Evolutionary conservation across 2,329 filamentous ascomycete species (phyloP), one percentile per base, ranked within the genome.

Genomic region (Fusarium oligoseptatum): DNA sequence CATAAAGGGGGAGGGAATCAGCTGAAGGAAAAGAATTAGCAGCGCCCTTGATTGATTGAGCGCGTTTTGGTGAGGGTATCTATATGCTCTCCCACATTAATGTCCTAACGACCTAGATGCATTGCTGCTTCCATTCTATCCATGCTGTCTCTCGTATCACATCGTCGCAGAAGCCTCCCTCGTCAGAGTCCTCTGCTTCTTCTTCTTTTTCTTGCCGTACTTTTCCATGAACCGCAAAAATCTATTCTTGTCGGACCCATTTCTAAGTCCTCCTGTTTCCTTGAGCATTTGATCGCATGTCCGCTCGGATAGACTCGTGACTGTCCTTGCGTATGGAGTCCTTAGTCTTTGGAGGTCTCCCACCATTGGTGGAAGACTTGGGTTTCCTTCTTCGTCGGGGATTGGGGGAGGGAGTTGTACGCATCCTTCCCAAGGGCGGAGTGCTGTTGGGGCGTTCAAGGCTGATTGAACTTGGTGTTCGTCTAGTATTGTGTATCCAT

Each of bases 381-480:
- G n/a, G 2, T 60, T 57, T 8, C 73, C 78, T 8, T 65, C 17
- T 6, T 50, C 36, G n/a, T 77, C 72, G 3, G 75, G n/a, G 2
- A 69, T 48, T 0, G 80, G 79, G 1, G 77, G 74, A 3, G 80
- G 79, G 2, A 78, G 72, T 32, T 80, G 78, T 4, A 80, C 66
- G 9, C 77, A 77, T 4, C 79, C 77, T 36, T 81, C 62, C 68
- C 48, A 72, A 8, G 32, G 63, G 2, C 64, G 70, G 12, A 70
- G 62, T 5, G 41, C 27, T 1, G 56, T 8, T 2, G 61, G 67
- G 1, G 39, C 29, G 17, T 70, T 62, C 8, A 34, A 24, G 10
- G 55, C 12, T 3, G 57, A 37, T 10, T 52, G 8, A 5, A 57
- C 8, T 17, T 78, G 63, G 27, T 81, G 78, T 2, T 76, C 73